Percentiles rank a stretch among this genome's conserved stretches.
phyloP scores from a whole-genome alignment of 306 rosid species.

The Quercus robur region DNA sequence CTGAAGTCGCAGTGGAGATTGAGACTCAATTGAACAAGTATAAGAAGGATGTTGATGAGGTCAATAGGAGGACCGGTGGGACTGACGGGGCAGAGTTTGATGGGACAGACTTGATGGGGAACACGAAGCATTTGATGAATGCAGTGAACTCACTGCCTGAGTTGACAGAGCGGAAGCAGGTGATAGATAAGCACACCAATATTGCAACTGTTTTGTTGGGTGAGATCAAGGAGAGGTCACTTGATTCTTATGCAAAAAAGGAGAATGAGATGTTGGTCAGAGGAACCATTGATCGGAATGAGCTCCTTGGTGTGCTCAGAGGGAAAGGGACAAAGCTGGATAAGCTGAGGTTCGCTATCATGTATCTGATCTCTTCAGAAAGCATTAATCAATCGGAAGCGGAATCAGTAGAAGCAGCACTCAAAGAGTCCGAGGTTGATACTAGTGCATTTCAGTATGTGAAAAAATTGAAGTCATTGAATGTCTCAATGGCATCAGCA shows the following conservation, averaged over 20 bases:
- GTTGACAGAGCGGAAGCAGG: slow-evolving; percentile 89
- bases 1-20: slow-evolving; percentile 95
- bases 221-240: slow-evolving; percentile 94
- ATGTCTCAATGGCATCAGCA: slow-evolving; percentile 76
- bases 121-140: slow-evolving; percentile 94
- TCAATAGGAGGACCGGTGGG: slow-evolving; percentile 90
- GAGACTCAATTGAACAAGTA: slow-evolving; percentile 84
- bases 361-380: slow-evolving; percentile 84
- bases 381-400: slow-evolving; percentile 73
- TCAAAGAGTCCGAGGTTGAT: slow-evolving; percentile 82
- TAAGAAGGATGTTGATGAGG: slow-evolving; percentile 95
- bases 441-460: slow-evolving; percentile 91
- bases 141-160: slow-evolving; percentile 97
- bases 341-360: slow-evolving; percentile 92
- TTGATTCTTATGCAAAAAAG: slow-evolving; percentile 87
- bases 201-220: slow-evolving; percentile 91
- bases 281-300: slow-evolving; percentile 79
- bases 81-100: slow-evolving; percentile 79
- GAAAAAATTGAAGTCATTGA: slow-evolving; percentile 88
- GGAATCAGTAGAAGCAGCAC: slow-evolving; percentile 80
- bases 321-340: slow-evolving; percentile 90
- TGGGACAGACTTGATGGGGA: slow-evolving; percentile 89
- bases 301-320: slow-evolving; percentile 62
- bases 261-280: slow-evolving; percentile 90
- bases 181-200: slow-evolving; percentile 95